Evolutionary conservation across 108 stramenopile species (phyloP).

Genomic region (Cyclotella cryptica): DNA sequence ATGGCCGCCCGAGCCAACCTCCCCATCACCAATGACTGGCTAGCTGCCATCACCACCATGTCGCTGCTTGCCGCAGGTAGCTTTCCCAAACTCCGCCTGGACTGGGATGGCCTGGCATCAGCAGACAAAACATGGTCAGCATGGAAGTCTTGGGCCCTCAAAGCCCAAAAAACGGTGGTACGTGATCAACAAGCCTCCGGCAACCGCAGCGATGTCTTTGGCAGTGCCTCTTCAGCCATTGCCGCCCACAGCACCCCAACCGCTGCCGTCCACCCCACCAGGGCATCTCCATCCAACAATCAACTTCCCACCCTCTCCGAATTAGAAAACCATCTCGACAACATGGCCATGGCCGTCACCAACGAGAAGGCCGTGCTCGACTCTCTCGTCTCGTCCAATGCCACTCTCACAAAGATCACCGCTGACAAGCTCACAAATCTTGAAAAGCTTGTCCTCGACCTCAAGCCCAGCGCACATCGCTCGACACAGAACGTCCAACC

Average conservation of each 20-base stretch:
- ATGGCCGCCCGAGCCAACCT: no score
- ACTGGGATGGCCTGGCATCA: not conserved
- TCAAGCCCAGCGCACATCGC: not conserved
- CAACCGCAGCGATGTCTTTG: not conserved
- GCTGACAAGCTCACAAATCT: not conserved
- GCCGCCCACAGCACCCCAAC: not conserved
- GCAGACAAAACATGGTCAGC: not conserved
- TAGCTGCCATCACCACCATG: conserved; percentile 2
- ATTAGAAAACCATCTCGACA: not conserved
- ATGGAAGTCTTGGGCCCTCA: not conserved
- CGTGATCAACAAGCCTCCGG: not conserved
- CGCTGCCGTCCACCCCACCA: no score
- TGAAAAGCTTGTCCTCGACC: not conserved
- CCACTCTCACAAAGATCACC: not conserved
- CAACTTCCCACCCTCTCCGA: no score
- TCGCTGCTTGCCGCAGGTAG: not conserved
- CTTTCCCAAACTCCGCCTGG: not conserved
- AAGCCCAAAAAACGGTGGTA: not conserved
- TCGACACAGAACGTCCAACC: not conserved
- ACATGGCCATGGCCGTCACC: not conserved
- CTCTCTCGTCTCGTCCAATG: not conserved
- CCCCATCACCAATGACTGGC: conserved; percentile 11
- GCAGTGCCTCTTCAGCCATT: not conserved
- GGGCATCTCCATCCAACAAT: no score
- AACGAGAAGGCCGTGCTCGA: not conserved